These are phyloP conservation scores for Paulownia fortunei DNA, from an alignment of 257 asterid species.

Conservation along the genomic window DNA sequence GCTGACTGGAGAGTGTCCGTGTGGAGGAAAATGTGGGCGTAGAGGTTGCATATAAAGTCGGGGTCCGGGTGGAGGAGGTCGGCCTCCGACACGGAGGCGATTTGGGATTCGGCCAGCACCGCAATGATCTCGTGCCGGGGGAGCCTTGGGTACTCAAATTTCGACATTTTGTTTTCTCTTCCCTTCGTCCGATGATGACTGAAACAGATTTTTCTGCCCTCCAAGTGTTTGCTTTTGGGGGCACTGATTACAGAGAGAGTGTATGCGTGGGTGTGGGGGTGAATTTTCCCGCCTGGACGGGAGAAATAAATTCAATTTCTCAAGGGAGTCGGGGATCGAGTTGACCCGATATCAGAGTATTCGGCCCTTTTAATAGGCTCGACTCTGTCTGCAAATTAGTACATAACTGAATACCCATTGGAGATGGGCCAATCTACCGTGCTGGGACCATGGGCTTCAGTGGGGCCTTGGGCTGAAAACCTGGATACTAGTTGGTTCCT, in stretches of 20 bases:
- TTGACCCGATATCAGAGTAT: not conserved
- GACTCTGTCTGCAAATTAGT: no score
- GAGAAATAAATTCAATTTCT: not conserved
- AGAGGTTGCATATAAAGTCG: constrained; percentile 68
- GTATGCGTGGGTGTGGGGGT: not conserved
- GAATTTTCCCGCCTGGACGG: constrained; percentile 26
- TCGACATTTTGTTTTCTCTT: constrained; percentile 57
- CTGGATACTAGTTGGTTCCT: no score
- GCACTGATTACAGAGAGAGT: not conserved
- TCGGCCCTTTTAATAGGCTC: not conserved
- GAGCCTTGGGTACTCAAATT: constrained; percentile 64
- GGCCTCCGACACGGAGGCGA: constrained; percentile 65
- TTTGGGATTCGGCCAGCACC: constrained; percentile 52
- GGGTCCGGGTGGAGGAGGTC: constrained; percentile 66
- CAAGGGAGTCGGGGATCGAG: not conserved
- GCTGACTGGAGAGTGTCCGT: constrained; percentile 58
- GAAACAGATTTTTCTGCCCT: not conserved
- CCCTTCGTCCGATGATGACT: not conserved
- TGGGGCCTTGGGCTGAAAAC: no score
- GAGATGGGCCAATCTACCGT: no score
- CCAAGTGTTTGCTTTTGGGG: not conserved
- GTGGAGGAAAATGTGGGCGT: constrained; percentile 57
- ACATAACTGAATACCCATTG: no score
- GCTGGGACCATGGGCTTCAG: no score
- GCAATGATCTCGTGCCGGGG: constrained; percentile 58